Evolutionary conservation across 352 stramenopile genomes (phyloP).

Genomic region (Phytophthora foliorum): DNA sequence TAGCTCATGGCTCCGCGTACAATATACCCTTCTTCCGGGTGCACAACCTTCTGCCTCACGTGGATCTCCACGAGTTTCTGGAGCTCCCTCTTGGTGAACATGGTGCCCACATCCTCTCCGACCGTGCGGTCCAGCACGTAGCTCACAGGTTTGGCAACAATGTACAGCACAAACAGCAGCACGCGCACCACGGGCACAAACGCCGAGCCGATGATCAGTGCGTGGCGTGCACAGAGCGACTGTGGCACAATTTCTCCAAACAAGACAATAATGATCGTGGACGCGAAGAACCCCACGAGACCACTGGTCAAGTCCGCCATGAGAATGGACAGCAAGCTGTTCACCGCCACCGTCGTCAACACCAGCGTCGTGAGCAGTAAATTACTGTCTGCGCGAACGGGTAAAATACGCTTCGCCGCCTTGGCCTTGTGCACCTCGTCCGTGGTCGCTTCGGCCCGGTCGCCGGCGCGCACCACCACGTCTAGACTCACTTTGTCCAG

Average conservation of each 20-base stretch:
- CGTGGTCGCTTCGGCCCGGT: slow-evolving; percentile 71
- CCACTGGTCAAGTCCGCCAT: slow-evolving; percentile 93
- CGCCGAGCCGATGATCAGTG: slow-evolving; percentile 73
- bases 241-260: slow-evolving; percentile 95
- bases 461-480: slow-evolving; percentile 94
- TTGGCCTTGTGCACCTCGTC: slow-evolving; percentile 67
- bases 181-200: slow-evolving; percentile 94
- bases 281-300: slow-evolving; percentile 94
- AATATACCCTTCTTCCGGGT: slow-evolving; percentile 96
- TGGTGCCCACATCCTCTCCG: slow-evolving; percentile 95
- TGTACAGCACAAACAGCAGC: slow-evolving; percentile 94
- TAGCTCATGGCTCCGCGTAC: slow-evolving; percentile 92
- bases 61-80: slow-evolving; percentile 98
- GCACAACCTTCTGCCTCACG: slow-evolving; percentile 91
- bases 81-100: slow-evolving; percentile 95
- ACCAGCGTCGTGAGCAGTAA: slow-evolving; percentile 98
- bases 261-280: slow-evolving; percentile 95
- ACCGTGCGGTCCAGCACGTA: slow-evolving; percentile 93
- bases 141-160: slow-evolving; percentile 92
- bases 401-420: slow-evolving; percentile 79
- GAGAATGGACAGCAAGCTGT: slow-evolving; percentile 97
- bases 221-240: slow-evolving; percentile 95
- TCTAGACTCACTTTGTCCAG: slow-evolving; percentile 97
- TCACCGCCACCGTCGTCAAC: slow-evolving; percentile 97
- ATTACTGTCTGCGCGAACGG: slow-evolving; percentile 95